Evolutionary conservation across 345 rosid species (phyloP), one percentile per base, ranked within the genome.

Genomic region (Anastatica hierochuntica): DNA sequence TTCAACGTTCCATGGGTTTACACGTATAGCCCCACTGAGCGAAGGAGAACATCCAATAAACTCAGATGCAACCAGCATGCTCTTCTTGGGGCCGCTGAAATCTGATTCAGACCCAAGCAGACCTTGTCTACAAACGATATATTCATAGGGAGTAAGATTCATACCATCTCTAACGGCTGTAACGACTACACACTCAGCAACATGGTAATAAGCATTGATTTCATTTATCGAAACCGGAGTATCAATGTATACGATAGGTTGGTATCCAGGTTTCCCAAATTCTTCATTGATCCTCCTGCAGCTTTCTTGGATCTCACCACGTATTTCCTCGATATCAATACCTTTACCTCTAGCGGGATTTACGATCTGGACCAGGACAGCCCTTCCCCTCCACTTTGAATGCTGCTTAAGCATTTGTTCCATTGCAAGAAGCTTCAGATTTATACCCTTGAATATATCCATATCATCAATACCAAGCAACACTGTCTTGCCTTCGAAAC

Each of bases 101-200:
- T 62, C 73, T 31, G 69, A 62, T 30, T 69, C 73, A 43, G 64
- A 62, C 30, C 73, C 73, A 27, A 63, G 63, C 24, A 69, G 26
- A 43, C 73, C 73, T 19, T 69, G 73, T 51, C 73, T 62, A 58
- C 73, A 62, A 6, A 69, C 68, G 8, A 69, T 69, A 44, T 69
- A 69, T 17, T 69, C 73, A 52, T 69, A 69, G 47, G 73, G 73
- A 13, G 68, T 69, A 56, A 69, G 73, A 46, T 69, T 69, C 73
- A 69, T 69, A 56, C 73, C 73, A 51, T 69, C 73, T 57, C 73
- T 69, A 41, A 69, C 73, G 12, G 73, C 73, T 30, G 73, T 69
- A 18, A 69, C 73, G 8, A 62, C 73, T 20, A 69, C 68, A 46
- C 73, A 69, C 41, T 69, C 73, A 45, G 73, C 73, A 6, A 69